Base-by-base conservation (phyloP, 192 early-diverging fungal genomes). In the Coemansia sp. region DNA sequence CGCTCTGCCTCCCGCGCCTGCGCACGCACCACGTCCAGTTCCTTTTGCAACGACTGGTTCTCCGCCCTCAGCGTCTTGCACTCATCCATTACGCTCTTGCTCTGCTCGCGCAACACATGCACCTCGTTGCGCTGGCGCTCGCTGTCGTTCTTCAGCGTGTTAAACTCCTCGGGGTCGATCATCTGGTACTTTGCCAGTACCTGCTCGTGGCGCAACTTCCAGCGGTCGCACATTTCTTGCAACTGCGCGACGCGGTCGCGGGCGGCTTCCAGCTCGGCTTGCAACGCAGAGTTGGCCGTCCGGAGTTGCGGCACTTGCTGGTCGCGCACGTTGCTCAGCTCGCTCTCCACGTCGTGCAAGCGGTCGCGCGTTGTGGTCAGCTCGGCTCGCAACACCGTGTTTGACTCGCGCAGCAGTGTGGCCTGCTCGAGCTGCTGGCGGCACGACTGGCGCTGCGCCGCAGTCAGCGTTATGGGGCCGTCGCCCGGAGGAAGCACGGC, bases 151-250 rank as follows among this genome's bases (percentile, higher is more conserved):
- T 91, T 85, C 17, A 93, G 85, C 12, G 84, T 68, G 62, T 90
- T 77, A 72, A 88, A 86, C 61, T 90, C 92, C 20, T 82, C 85
- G 0, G 92, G 92, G 69, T 94, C 92, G 36, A 94, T 87, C 53
- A 89, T 84, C 78, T 90, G 82, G 74, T 92, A 90, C 62, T 89
- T 90, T 21, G 83, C 83, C 51, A 94, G 72, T 47, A 94, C 87
- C 53, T 90, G 86, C 59, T 85, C 80, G 20, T 87, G 83, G 9
- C 92, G 81, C 31, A 75, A 86, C 71, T 88, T 90, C 90, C 91
- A 91, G 2, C 86, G 82, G 36, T 78, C 80, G 66, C 86, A 87
- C 71, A 90, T 90, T 4, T 82, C 83, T 14, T 67, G 56, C 14
- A 91, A 78, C 60, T 82, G 71, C 56, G 68, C 56, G 5, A 83